These are phyloP conservation scores for Colletotrichum sp. DNA, from an alignment of 2,329 filamentous ascomycete genomes.

Conservation along the genomic window DNA sequence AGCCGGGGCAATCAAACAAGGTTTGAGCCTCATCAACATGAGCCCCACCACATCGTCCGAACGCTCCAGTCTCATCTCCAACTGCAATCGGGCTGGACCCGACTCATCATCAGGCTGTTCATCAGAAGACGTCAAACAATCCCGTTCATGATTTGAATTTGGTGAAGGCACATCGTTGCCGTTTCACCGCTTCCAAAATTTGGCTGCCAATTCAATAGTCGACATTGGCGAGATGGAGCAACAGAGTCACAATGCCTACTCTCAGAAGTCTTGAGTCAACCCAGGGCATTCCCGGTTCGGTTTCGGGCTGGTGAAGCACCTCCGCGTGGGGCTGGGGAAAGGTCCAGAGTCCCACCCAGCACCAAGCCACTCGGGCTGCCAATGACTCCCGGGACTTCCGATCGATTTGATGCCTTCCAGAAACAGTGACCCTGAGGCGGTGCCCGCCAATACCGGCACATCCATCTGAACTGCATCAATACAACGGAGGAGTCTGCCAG, in stretches of 20 bases:
- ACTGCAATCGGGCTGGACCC: neutral
- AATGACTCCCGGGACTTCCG: neutral
- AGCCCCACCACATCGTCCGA: neutral
- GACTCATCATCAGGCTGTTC: neutral
- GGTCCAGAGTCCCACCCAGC: neutral
- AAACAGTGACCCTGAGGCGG: neutral
- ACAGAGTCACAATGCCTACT: neutral
- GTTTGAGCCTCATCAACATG: neutral
- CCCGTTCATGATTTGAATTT: fast-evolving
- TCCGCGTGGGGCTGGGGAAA: neutral
- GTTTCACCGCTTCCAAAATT: too few relatives aligned
- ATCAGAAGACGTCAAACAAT: neutral
- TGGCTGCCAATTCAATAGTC: neutral
- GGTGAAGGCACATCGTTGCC: neutral
- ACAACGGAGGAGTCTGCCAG: neutral
- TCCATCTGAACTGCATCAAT: neutral
- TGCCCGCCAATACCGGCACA: neutral
- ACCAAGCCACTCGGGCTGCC: neutral
- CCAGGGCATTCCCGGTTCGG: neutral
- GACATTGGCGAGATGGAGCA: neutral
- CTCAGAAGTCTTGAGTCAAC: neutral
- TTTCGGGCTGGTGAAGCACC: neutral
- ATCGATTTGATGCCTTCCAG: neutral
- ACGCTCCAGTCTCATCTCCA: neutral
- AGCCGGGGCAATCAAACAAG: neutral